Evolutionary conservation across 163 green algal genomes (phyloP), one percentile per base, ranked within the genome.

Genomic region (Volvox carteri): DNA sequence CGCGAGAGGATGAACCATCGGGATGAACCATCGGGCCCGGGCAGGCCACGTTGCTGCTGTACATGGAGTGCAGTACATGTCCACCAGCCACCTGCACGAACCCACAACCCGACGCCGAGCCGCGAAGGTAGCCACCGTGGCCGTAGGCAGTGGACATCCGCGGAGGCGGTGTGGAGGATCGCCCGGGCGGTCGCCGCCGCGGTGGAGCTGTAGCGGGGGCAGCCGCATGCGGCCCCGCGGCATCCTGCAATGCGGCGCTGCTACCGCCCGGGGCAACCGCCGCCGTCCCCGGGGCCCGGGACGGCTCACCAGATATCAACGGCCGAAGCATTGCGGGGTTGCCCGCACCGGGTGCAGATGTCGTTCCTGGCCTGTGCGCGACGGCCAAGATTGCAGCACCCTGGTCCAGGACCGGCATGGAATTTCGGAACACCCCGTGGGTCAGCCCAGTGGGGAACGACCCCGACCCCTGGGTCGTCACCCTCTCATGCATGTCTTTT

Each of bases 121-220:
- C 73, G 11, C 73, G 73, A 7, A 80, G 46, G 25, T 60, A 67
- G 35, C 23, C 41, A 2, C 44, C n/a, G n/a, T n/a, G n/a, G n/a
- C n/a, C n/a, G n/a, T n/a, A n/a, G n/a, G n/a, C n/a, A 46, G 8
- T 25, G 44, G 73, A n/a, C 73, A 80, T 44, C 44, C 78, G 54
- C 7, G 78, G 78, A 23, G 78, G 78, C 25, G 78, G 78, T 25
- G 78, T 86, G 21, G 56, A 11, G 5, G 37, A 58, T 0, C 78
- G 78, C 54, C 54, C 14, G 2, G 78, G 78, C 41, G 58, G 78
- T 9, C 78, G 39, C 2, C 58, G 78, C 19, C 52, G 52, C 16
- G 52, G 77, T 9, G 48, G 54, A 65, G 7, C 75, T 16, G 30
- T 16, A 1, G 30, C 75, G 6, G 75, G 12, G 1, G 75, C 33